A percentile compares a stretch with the other conserved stretches of the same genome.
Conservation (phyloP, 768 basidiomycete genomes). For the Boletus tylopilopsis region DNA sequence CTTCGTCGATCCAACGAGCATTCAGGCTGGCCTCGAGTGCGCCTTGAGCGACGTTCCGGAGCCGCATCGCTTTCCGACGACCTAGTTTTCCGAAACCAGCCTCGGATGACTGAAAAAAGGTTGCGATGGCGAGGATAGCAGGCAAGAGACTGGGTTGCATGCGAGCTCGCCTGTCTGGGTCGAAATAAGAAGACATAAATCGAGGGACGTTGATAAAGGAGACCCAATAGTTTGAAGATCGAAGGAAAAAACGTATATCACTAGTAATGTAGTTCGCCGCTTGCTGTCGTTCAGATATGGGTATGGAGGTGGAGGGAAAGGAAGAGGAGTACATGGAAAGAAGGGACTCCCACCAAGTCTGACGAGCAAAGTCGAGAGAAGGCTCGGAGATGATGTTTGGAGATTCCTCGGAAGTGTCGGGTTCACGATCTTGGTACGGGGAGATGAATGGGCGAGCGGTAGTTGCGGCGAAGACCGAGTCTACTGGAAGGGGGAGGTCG, state of each 20-base stretch:
- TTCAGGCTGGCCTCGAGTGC: slow-evolving; percentile 69
- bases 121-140: slow-evolving; percentile 60
- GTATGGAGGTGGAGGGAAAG: slow-evolving; percentile 28
- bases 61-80: slow-evolving; percentile 51
- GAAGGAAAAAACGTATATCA: slow-evolving; percentile 65
- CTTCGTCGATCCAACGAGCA: slow-evolving; percentile 69
- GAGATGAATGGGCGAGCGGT: slow-evolving; percentile 4
- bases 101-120: slow-evolving; percentile 68
- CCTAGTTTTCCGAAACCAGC: slow-evolving; percentile 47
- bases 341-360: slow-evolving; percentile 79
- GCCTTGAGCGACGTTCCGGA: slow-evolving; percentile 66
- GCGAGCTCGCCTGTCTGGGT: slow-evolving; percentile 47
- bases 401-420: slow-evolving; percentile 12
- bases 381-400: slow-evolving; percentile 47
- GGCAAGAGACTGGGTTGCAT: slow-evolving; percentile 70
- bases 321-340: slow-evolving; percentile 48
- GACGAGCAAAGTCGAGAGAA: slow-evolving; percentile 61
- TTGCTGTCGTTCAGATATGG: slow-evolving; percentile 44
- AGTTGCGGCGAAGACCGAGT: neutral
- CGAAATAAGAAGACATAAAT: slow-evolving; percentile 57
- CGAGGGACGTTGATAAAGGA: slow-evolving; percentile 69
- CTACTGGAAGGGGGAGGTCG: slow-evolving; percentile 1
- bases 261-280: slow-evolving; percentile 43
- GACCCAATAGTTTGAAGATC: slow-evolving; percentile 65
- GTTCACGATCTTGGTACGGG: slow-evolving; percentile 10